These are phyloP conservation scores for Nissolia schottii DNA, from an alignment of 306 rosid genomes.

Conservation along the genomic window DNA sequence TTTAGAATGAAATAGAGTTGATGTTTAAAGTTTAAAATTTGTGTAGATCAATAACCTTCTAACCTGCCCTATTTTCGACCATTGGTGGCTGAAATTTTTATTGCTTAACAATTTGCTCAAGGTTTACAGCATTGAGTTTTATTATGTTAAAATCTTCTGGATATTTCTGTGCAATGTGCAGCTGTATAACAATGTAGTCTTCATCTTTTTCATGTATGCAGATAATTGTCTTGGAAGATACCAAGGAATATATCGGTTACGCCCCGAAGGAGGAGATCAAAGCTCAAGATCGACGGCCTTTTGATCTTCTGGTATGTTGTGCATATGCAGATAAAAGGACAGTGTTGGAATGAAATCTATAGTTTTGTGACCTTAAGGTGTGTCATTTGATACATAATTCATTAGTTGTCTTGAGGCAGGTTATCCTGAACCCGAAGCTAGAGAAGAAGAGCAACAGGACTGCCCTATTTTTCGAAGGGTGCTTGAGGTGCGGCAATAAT, in stretches of 20 bases:
- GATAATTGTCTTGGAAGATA: conserved; percentile 93
- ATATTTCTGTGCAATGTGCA: neutral
- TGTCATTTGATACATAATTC: conserved; percentile 29
- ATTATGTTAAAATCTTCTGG: neutral
- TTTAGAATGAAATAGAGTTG: neutral
- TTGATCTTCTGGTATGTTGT: conserved; percentile 93
- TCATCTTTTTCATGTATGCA: conserved; percentile 30
- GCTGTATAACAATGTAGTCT: neutral
- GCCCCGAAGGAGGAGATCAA: conserved; percentile 61
- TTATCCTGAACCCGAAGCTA: conserved; percentile 73
- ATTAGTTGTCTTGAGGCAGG: conserved; percentile 65
- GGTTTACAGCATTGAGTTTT: neutral
- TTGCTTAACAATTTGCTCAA: neutral
- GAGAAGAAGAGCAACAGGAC: conserved; percentile 71
- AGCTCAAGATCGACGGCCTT: conserved; percentile 83
- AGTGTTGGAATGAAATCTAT: conserved; percentile 3
- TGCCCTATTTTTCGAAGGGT: conserved; percentile 89
- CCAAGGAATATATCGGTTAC: conserved; percentile 69
- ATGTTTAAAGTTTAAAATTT: neutral
- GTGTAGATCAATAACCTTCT: neutral
- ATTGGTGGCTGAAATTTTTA: neutral
- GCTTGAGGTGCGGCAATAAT: conserved; percentile 59
- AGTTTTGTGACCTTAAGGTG: conserved; percentile 7
- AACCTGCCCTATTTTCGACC: neutral
- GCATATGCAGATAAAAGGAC: neutral